Conservation (phyloP, 495 filamentous ascomycete genomes). For the Hypomontagnella monticulosa region DNA sequence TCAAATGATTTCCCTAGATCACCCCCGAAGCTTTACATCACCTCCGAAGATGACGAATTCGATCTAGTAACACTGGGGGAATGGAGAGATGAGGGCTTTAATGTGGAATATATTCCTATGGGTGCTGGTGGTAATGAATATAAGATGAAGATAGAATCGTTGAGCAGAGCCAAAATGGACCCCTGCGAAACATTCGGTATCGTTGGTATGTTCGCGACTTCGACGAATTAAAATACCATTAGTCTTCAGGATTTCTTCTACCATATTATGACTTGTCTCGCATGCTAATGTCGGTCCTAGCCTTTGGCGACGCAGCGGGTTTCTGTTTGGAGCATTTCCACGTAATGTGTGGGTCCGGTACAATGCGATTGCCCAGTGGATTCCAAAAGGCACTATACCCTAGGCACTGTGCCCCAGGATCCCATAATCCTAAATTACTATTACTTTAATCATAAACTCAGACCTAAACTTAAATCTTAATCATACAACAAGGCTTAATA, state of each 20-base stretch:
- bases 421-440: too few relatives aligned
- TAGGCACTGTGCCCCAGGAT: too few relatives aligned
- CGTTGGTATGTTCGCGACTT: constrained; percentile 38
- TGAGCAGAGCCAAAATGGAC: constrained; percentile 37
- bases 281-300: constrained; percentile 26
- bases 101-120: constrained; percentile 68
- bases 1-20: constrained; percentile 47
- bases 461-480: too few relatives aligned
- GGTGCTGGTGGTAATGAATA: constrained; percentile 65
- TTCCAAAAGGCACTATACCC: too few relatives aligned
- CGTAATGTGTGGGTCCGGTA: too few relatives aligned
- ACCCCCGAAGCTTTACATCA: constrained; percentile 70
- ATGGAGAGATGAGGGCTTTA: constrained; percentile 75
- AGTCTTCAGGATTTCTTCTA: background rate
- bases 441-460: too few relatives aligned
- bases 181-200: constrained; percentile 52
- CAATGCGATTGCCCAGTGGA: too few relatives aligned
- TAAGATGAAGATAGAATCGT: constrained; percentile 50
- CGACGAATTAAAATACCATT: background rate
- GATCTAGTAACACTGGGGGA: constrained; percentile 63
- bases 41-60: constrained; percentile 69
- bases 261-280: background rate
- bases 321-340: constrained; percentile 52
- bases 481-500: too few relatives aligned
- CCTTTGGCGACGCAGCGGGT: constrained; percentile 49